A percentile compares a stretch with the other conserved stretches of the same genome.
Conservation (phyloP, 1,284 basidiomycete species). For the Malassezia caprae region DNA sequence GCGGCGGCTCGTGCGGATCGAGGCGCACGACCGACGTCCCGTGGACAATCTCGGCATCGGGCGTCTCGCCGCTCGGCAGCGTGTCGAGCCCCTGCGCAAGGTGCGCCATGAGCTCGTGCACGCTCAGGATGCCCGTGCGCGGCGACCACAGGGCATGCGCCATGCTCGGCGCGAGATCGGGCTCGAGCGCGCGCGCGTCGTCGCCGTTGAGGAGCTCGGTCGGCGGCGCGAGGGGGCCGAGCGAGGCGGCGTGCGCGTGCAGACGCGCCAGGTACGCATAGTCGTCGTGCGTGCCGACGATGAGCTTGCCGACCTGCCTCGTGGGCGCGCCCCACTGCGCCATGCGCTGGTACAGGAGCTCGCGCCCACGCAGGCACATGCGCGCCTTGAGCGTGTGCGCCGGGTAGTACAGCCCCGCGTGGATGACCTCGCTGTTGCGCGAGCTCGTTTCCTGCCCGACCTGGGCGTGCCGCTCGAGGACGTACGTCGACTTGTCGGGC, state of each 20-base stretch:
- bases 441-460: conserved; percentile 52
- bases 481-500: conserved; percentile 65
- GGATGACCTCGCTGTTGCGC: conserved; percentile 90
- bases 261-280: conserved; percentile 28
- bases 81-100: conserved; percentile 67
- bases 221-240: conserved; percentile 48
- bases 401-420: conserved; percentile 67
- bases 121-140: conserved; percentile 82
- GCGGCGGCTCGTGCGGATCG: conserved; percentile 54
- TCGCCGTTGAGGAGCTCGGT: conserved; percentile 61
- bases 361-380: conserved; percentile 75
- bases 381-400: conserved; percentile 71
- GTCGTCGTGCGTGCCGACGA: conserved; percentile 39
- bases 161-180: conserved; percentile 65
- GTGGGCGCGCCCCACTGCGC: conserved; percentile 54
- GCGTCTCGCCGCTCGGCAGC: conserved; percentile 34
- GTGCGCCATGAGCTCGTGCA: conserved; percentile 65
- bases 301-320: conserved; percentile 65
- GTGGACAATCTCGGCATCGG: conserved; percentile 65
- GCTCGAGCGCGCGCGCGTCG: conserved; percentile 68
- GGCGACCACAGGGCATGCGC: conserved; percentile 67
- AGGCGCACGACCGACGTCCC: conserved; percentile 79
- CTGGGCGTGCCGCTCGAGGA: conserved; percentile 66
- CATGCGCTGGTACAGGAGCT: conserved; percentile 67
- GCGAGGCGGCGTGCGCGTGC: conserved; percentile 21